Percentiles rank a stretch among this genome's conserved stretches.
Evolutionary conservation across 2,329 filamentous ascomycete species (phyloP).

Genomic region (Volutella citrinella): DNA sequence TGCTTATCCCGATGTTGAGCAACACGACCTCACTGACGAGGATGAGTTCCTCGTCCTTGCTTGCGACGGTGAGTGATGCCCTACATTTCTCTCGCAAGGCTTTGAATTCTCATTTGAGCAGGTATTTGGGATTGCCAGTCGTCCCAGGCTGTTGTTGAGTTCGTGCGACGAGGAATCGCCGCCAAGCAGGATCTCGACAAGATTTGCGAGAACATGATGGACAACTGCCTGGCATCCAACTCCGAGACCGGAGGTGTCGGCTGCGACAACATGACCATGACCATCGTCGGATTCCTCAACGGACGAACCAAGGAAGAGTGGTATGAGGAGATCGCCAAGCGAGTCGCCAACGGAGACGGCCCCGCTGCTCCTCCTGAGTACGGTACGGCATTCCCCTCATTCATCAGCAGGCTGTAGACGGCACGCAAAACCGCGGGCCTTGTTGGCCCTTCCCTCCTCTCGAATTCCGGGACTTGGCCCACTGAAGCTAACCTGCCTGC

Average conservation of each 20-base stretch:
- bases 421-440: no score
- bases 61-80: conserved; percentile 70
- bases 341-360: conserved; percentile 94
- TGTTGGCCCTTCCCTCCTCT: no score
- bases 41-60: conserved; percentile 95
- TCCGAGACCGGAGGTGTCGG: conserved; percentile 97
- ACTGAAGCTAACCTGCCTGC: conserved; percentile 16
- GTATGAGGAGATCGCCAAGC: conserved; percentile 93
- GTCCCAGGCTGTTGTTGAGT: conserved; percentile 94
- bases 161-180: conserved; percentile 92
- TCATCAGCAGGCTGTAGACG: conserved; percentile 1
- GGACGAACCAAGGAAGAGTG: conserved; percentile 95
- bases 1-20: conserved; percentile 89
- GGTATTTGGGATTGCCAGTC: conserved; percentile 99
- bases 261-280: conserved; percentile 99
- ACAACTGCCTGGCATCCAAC: conserved; percentile 97
- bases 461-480: no score
- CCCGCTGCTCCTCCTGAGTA: conserved; percentile 99
- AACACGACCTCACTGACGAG: conserved; percentile 86
- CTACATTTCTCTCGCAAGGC: conserved; percentile 4
- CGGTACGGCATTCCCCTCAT: conserved; percentile 65
- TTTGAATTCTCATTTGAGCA: conserved; percentile 38
- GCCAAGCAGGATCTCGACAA: conserved; percentile 92
- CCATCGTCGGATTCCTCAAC: conserved; percentile 81
- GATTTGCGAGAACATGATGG: conserved; percentile 99